Percentiles rank a stretch among this genome's conserved stretches.
Evolutionary conservation across 78 protist genomes (phyloP).

Genomic region (Dictyostelium capitatum): DNA sequence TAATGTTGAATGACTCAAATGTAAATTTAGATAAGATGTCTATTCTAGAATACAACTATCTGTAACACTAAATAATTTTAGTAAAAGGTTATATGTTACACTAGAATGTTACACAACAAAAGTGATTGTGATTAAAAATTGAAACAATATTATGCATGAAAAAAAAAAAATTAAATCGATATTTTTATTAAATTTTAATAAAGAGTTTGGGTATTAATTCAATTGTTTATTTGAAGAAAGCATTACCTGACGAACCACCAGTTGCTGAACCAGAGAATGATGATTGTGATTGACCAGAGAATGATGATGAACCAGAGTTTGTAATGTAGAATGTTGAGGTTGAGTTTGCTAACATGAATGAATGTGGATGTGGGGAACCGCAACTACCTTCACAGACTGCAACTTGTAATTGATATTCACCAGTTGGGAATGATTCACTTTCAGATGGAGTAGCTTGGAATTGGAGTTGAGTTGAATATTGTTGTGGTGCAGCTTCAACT

Average conservation of each 20-base stretch:
- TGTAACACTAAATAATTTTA: too few relatives aligned
- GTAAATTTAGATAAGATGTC: too few relatives aligned
- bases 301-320: constrained; percentile 8
- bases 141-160: too few relatives aligned
- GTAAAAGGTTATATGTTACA: too few relatives aligned
- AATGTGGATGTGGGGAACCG: constrained; percentile 52
- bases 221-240: background rate
- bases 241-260: constrained; percentile 1
- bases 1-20: too few relatives aligned
- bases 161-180: too few relatives aligned
- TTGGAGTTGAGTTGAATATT: constrained; percentile 22
- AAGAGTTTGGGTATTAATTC: too few relatives aligned
- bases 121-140: too few relatives aligned
- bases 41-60: too few relatives aligned
- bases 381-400: constrained; percentile 67
- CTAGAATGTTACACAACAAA: too few relatives aligned
- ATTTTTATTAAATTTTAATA: too few relatives aligned
- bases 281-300: background rate
- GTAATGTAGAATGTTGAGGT: constrained; percentile 40
- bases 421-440: constrained; percentile 54
- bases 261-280: constrained; percentile 6
- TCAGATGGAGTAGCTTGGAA: constrained; percentile 35
- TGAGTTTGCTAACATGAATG: background rate
- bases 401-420: constrained; percentile 41
- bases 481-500: constrained; percentile 12